Evolutionary conservation across 805 yeast genomes (phyloP).

Genomic region (Zygosaccharomyces pseudorouxii): DNA sequence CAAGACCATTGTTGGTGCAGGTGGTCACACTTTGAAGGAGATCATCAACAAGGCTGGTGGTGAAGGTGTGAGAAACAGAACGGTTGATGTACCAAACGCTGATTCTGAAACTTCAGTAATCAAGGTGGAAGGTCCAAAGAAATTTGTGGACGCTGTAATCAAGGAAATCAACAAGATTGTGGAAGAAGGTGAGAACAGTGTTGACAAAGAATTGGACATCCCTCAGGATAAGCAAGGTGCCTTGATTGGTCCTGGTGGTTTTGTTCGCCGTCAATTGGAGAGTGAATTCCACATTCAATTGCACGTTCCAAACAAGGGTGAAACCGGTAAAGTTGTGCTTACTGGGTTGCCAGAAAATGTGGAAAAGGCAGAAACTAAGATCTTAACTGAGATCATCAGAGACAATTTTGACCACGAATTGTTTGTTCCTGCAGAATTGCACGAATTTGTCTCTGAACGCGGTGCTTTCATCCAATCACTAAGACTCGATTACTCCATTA

Average conservation of each 20-base stretch:
- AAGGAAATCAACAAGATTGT: conserved; percentile 60
- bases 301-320: conserved; percentile 58
- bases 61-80: conserved; percentile 38
- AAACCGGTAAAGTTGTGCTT: conserved; percentile 48
- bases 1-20: conserved; percentile 70
- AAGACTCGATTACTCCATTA: conserved; percentile 49
- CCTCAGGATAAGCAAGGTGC: conserved; percentile 71
- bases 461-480: conserved; percentile 58
- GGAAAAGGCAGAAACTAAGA: conserved; percentile 56
- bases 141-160: conserved; percentile 64
- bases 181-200: conserved; percentile 55
- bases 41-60: conserved; percentile 80
- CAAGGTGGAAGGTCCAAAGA: conserved; percentile 68
- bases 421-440: conserved; percentile 53
- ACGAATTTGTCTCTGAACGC: conserved; percentile 59
- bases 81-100: conserved; percentile 57
- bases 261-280: conserved; percentile 66
- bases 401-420: conserved; percentile 51
- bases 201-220: conserved; percentile 49
- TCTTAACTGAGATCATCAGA: conserved; percentile 51
- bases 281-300: conserved; percentile 60
- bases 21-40: conserved; percentile 67
- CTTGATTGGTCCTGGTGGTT: conserved; percentile 78
- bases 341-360: conserved; percentile 65
- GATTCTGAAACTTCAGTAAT: conserved; percentile 54